Percentiles rank a stretch among this genome's conserved stretches.
These are phyloP conservation scores for Dianthus caryophyllus DNA, from an alignment of 148 eudicot genomes.

Conservation along the genomic window DNA sequence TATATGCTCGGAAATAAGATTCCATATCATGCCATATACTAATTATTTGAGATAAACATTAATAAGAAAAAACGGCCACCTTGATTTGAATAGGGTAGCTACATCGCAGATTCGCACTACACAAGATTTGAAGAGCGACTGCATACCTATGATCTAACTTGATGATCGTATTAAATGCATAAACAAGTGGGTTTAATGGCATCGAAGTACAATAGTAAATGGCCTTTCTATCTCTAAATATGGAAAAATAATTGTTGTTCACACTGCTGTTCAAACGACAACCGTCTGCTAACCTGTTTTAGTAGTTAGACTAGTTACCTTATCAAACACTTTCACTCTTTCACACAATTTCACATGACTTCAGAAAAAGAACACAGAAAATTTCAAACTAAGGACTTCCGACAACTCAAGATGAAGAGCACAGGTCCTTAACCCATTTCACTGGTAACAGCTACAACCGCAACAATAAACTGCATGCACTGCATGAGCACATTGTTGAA, in stretches of 20 bases:
- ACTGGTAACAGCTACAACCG: too few relatives aligned
- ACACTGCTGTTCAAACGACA: neutral
- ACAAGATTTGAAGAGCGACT: neutral
- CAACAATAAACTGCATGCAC: neutral
- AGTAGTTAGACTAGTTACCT: neutral
- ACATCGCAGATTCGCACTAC: neutral
- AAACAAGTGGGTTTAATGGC: neutral
- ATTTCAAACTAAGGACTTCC: too few relatives aligned
- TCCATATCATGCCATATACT: neutral
- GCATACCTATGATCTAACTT: neutral
- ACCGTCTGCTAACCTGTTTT: neutral
- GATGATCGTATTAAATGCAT: neutral
- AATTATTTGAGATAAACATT: neutral
- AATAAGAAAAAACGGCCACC: neutral
- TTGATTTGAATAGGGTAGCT: neutral
- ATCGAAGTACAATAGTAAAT: neutral
- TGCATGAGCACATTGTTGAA: neutral
- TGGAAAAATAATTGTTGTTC: neutral
- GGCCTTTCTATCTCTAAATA: neutral
- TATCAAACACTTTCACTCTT: too few relatives aligned
- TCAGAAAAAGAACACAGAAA: too few relatives aligned
- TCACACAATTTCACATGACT: too few relatives aligned
- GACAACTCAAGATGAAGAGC: too few relatives aligned
- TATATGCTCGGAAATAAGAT: neutral
- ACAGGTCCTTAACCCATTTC: too few relatives aligned